These are phyloP conservation scores for Hericium coralloides DNA, from an alignment of 768 basidiomycete species.

Conservation along the genomic window DNA sequence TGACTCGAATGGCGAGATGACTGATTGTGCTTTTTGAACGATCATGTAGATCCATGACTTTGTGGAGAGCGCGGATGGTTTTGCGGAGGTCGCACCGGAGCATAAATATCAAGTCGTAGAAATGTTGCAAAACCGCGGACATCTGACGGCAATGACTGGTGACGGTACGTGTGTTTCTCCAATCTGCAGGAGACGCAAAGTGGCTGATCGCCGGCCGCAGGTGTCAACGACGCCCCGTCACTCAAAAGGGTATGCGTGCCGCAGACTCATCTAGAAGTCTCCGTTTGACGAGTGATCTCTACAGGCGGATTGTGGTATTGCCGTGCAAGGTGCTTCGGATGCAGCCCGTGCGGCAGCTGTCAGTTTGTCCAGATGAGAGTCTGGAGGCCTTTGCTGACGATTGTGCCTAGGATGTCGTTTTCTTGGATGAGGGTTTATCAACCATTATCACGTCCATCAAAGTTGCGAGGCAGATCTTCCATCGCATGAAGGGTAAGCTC, in stretches of 20 bases:
- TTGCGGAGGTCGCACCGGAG: slow-evolving; percentile 42
- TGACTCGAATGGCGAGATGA: background rate
- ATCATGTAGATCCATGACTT: slow-evolving; percentile 28
- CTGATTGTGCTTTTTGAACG: background rate
- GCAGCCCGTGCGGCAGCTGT: slow-evolving; percentile 31
- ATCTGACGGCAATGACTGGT: slow-evolving; percentile 37
- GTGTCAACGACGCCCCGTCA: slow-evolving; percentile 25
- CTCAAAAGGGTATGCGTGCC: slow-evolving; percentile 21
- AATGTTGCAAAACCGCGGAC: slow-evolving; percentile 31
- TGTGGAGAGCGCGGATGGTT: slow-evolving; percentile 40
- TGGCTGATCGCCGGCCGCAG: slow-evolving; percentile 3
- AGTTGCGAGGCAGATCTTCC: slow-evolving; percentile 41
- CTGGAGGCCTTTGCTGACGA: background rate
- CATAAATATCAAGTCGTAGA: slow-evolving; percentile 30
- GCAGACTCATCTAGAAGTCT: slow-evolving; percentile 5
- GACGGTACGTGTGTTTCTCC: slow-evolving; percentile 18
- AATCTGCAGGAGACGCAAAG: background rate
- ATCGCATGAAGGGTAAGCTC: slow-evolving; percentile 35
- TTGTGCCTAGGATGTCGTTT: slow-evolving; percentile 29
- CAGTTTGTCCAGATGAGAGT: background rate
- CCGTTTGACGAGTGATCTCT: slow-evolving; percentile 6
- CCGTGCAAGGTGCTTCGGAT: slow-evolving; percentile 34
- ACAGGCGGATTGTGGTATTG: slow-evolving; percentile 28
- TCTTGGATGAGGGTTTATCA: slow-evolving; percentile 37
- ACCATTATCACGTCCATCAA: slow-evolving; percentile 38